Conservation (phyloP, 2,329 filamentous ascomycete genomes). For the Fusarium zealandicum region DNA sequence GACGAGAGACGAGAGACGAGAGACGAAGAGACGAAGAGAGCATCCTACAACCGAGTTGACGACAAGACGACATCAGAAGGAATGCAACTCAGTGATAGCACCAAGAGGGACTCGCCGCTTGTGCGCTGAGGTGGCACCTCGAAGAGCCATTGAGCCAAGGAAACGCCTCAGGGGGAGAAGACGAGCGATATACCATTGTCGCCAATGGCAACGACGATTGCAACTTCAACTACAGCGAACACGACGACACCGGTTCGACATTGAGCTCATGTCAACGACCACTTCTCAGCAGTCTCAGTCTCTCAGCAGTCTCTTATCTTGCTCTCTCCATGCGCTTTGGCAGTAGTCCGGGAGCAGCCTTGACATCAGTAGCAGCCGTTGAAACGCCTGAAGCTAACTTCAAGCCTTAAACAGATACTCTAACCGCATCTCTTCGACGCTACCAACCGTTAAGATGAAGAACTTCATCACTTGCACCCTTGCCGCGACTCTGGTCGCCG, state of each 20-base stretch:
- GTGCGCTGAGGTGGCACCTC: background rate
- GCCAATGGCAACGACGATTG: background rate
- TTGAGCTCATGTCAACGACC: background rate
- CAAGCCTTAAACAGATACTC: conserved; percentile 22
- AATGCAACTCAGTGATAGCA: background rate
- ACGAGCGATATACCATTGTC: background rate
- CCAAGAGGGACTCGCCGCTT: background rate
- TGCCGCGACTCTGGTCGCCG: conserved; percentile 59
- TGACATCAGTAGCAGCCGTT: conserved; percentile 1
- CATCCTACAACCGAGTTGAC: background rate
- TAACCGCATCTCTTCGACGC: conserved; percentile 21
- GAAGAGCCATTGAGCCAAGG: background rate
- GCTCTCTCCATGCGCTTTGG: background rate
- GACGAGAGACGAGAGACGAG: background rate
- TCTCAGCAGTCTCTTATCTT: conserved; percentile 3
- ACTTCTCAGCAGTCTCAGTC: background rate
- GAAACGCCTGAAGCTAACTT: conserved; percentile 26
- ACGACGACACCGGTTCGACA: background rate
- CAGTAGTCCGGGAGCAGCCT: background rate
- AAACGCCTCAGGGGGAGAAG: background rate
- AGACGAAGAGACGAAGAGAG: background rate
- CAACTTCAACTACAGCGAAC: background rate
- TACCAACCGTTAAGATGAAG: conserved; percentile 54
- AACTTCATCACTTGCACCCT: conserved; percentile 57
- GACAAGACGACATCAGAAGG: no score